Evolutionary conservation across 495 filamentous ascomycete species (phyloP).

Genomic region (Pseudoneurospora amorphoporcata): DNA sequence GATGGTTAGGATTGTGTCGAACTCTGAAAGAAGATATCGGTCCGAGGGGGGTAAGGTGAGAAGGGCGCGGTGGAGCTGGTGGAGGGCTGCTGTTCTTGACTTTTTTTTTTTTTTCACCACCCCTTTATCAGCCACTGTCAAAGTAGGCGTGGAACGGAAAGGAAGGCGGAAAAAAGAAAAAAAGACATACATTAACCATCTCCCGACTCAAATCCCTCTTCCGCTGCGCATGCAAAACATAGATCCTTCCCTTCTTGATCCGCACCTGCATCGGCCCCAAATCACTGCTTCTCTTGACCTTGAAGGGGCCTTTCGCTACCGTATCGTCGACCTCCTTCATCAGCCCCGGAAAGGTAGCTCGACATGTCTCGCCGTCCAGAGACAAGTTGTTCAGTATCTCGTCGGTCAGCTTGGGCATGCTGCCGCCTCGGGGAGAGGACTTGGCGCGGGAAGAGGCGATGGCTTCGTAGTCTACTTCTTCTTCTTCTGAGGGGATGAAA

Average conservation of each 20-base stretch:
- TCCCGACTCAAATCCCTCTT: constrained; percentile 24
- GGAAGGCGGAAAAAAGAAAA: too few relatives aligned
- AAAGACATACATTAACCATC: constrained; percentile 27
- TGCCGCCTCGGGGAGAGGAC: not conserved
- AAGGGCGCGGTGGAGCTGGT: constrained; percentile 41
- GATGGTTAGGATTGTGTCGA: constrained; percentile 51
- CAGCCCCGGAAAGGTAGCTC: constrained; percentile 34
- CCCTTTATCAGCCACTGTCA: not conserved
- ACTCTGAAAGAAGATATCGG: not conserved
- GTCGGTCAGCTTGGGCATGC: constrained; percentile 5
- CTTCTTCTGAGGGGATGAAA: not conserved
- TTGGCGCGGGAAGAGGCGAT: not conserved
- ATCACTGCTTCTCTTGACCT: constrained; percentile 25
- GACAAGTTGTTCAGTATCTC: constrained; percentile 28
- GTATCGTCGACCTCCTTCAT: constrained; percentile 33
- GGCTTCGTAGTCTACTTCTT: constrained; percentile 14
- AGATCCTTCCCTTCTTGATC: constrained; percentile 35
- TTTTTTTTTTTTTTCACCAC: not conserved
- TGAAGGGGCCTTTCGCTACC: constrained; percentile 36
- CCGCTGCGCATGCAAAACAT: constrained; percentile 35
- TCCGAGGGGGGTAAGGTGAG: constrained; percentile 30
- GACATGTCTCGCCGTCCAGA: constrained; percentile 32
- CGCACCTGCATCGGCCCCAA: constrained; percentile 31
- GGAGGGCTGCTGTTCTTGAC: constrained; percentile 31
- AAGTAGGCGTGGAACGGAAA: too few relatives aligned